Evolutionary conservation across 768 basidiomycete species (phyloP).

Genomic region (Holtermannia corniformis): DNA sequence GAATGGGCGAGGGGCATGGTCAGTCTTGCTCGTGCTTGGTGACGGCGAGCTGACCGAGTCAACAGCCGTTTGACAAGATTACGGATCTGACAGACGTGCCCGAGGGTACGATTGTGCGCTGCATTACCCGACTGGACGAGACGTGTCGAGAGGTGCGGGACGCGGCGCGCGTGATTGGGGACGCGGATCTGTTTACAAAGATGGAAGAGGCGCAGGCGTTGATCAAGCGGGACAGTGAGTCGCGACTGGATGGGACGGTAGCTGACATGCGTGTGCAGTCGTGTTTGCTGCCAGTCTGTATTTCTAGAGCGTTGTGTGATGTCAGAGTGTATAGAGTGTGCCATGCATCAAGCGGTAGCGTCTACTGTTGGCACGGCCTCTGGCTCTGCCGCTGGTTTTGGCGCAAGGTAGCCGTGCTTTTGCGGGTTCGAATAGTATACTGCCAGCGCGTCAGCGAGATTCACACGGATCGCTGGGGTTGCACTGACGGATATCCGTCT

Average conservation of each 20-base stretch:
- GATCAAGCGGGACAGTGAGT: conserved; percentile 93
- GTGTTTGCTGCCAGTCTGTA: conserved; percentile 1
- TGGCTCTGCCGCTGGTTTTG: background rate
- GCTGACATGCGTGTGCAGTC: background rate
- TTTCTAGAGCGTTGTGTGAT: background rate
- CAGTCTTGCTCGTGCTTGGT: conserved; percentile 24
- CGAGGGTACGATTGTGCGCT: conserved; percentile 93
- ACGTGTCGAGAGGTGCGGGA: conserved; percentile 94
- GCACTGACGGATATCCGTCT: conserved; percentile 62
- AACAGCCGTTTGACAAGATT: conserved; percentile 90
- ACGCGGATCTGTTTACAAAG: conserved; percentile 89
- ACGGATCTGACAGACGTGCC: conserved; percentile 84
- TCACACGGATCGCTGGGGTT: background rate
- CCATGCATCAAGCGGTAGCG: background rate
- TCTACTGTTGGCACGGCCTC: background rate
- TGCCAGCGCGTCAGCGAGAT: background rate
- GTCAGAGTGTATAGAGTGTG: too few species aligned
- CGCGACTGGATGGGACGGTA: too few species aligned
- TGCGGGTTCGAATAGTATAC: conserved; percentile 39
- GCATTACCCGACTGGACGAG: conserved; percentile 91
- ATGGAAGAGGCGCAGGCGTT: conserved; percentile 92
- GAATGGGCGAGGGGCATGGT: conserved; percentile 99
- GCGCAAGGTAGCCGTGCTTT: conserved; percentile 36
- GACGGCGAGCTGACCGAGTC: background rate
- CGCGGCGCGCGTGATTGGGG: conserved; percentile 93